These are phyloP conservation scores for Avena eriantha DNA, from an alignment of 176 grass and related monocot genomes.

Conservation along the genomic window DNA sequence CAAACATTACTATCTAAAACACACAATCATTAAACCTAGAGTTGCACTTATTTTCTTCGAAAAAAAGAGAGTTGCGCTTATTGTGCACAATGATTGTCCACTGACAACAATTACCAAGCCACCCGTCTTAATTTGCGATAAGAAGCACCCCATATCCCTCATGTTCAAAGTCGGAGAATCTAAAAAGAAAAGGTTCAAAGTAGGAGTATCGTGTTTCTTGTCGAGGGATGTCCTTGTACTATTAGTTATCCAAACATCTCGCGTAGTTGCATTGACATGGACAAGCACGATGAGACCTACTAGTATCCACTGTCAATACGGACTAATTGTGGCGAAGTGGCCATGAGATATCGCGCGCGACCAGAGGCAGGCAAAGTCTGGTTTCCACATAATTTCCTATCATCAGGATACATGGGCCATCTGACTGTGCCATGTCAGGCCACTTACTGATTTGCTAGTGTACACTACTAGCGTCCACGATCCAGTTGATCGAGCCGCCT, in stretches of 20 bases:
- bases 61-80: too few species aligned
- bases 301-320: not conserved
- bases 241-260: not conserved
- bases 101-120: not conserved
- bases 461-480: not conserved
- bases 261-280: not conserved
- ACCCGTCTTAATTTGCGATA: not conserved
- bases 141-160: not conserved
- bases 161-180: not conserved
- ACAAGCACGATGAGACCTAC: not conserved
- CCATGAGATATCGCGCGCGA: not conserved
- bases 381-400: conserved; percentile 46
- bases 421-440: conserved; percentile 26
- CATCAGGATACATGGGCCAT: not conserved
- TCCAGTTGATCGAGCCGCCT: conserved; percentile 37
- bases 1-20: too few species aligned
- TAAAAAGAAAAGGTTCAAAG: not conserved
- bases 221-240: not conserved
- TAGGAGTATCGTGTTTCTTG: not conserved
- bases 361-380: conserved; percentile 8
- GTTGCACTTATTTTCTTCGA: too few species aligned
- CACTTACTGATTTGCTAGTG: not conserved
- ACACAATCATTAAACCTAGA: too few species aligned
- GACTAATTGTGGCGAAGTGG: conserved; percentile 27
- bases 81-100: conserved; percentile 3